phyloP scores from a whole-genome alignment of 2,329 filamentous ascomycete species.

The Pseudopyricularia javanii region DNA sequence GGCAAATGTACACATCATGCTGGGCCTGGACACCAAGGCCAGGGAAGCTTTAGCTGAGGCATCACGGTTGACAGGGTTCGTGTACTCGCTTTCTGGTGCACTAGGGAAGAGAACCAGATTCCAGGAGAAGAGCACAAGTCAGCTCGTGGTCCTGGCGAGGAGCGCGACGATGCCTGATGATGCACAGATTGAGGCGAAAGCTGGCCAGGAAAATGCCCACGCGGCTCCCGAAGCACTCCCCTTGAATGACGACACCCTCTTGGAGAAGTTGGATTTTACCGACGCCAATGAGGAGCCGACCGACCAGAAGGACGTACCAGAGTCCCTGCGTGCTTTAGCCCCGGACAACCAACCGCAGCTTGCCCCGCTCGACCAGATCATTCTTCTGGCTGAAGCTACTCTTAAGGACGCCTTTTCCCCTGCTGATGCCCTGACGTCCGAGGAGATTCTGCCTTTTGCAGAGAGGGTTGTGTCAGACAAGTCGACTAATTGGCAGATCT shows the following conservation, averaged over 20 bases:
- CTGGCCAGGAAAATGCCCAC: neutral
- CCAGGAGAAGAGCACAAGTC: slow-evolving; percentile 69
- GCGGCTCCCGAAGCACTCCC: slow-evolving; percentile 55
- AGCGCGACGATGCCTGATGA: slow-evolving; percentile 32
- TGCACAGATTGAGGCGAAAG: slow-evolving; percentile 11
- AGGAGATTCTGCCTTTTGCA: slow-evolving; percentile 87
- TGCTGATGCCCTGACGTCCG: slow-evolving; percentile 72
- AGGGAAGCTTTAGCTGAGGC: slow-evolving; percentile 59
- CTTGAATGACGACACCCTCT: slow-evolving; percentile 83
- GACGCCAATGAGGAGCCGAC: slow-evolving; percentile 9
- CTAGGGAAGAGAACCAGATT: slow-evolving; percentile 77
- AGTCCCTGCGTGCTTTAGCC: slow-evolving; percentile 49
- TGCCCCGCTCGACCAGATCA: slow-evolving; percentile 75
- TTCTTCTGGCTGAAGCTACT: slow-evolving; percentile 75
- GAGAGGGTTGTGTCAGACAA: slow-evolving; percentile 78
- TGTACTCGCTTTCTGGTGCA: slow-evolving; percentile 73
- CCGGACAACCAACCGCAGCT: slow-evolving; percentile 75
- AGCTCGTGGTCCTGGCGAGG: slow-evolving; percentile 81
- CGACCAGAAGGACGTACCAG: slow-evolving; percentile 34
- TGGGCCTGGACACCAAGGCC: slow-evolving; percentile 70
- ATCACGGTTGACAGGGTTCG: slow-evolving; percentile 53
- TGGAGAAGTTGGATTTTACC: slow-evolving; percentile 76
- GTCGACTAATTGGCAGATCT: slow-evolving; percentile 94
- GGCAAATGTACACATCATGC: slow-evolving; percentile 70
- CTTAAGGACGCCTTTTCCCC: slow-evolving; percentile 82